Conservation (phyloP, 768 basidiomycete species). For the Boletellus ananiceps region DNA sequence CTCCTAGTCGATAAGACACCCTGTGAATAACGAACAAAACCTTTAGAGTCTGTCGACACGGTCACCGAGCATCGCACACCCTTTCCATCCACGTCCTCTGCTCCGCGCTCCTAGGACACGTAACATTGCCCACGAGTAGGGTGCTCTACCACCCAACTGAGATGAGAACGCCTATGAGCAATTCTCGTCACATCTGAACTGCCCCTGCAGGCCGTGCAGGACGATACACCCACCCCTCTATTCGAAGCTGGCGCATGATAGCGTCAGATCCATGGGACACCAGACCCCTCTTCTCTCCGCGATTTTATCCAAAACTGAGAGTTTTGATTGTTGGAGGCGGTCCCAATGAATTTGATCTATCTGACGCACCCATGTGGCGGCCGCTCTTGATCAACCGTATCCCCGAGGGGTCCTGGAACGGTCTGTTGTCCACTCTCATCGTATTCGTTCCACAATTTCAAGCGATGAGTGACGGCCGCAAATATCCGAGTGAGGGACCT, state of each 20-base stretch:
- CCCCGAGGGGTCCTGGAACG: conserved; percentile 15
- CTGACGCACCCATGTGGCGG: conserved; percentile 6
- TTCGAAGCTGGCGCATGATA: conserved; percentile 15
- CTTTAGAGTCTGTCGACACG: conserved; percentile 5
- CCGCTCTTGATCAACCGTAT: conserved; percentile 11
- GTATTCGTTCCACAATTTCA: not conserved
- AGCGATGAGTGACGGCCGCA: not conserved
- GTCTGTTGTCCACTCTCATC: conserved; percentile 5
- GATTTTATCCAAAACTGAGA: not conserved
- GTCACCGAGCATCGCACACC: conserved; percentile 18
- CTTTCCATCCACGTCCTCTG: conserved; percentile 14
- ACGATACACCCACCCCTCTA: conserved; percentile 19
- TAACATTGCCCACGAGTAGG: conserved; percentile 27
- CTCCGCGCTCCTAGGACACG: conserved; percentile 22
- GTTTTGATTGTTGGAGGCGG: not conserved
- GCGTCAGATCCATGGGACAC: conserved; percentile 10
- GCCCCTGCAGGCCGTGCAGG: conserved; percentile 27
- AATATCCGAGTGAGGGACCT: not conserved
- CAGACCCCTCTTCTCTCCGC: conserved; percentile 1
- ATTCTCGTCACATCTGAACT: conserved; percentile 26
- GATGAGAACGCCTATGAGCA: conserved; percentile 23
- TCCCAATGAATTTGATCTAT: conserved; percentile 3
- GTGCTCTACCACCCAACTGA: conserved; percentile 26
- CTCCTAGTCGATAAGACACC: conserved; percentile 11
- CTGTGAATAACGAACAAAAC: conserved; percentile 1